A percentile compares a stretch with the other conserved stretches of the same genome.
Evolutionary conservation across 768 basidiomycete genomes (phyloP).

Genomic region (Lentinula sp.): DNA sequence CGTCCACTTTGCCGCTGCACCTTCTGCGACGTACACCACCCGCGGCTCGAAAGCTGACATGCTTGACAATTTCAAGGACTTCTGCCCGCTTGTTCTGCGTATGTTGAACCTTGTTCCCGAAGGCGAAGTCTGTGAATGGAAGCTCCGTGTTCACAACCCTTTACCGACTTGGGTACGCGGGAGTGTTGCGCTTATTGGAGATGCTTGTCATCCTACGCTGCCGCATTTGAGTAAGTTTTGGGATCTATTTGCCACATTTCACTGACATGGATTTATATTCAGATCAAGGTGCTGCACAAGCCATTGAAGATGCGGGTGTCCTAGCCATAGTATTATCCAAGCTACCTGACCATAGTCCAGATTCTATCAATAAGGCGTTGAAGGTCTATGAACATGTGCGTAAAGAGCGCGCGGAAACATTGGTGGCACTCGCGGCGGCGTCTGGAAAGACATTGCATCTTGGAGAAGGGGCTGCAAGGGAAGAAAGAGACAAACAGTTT

Average conservation of each 20-base stretch:
- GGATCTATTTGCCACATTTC: no score
- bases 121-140: conserved; percentile 32
- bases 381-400: conserved; percentile 19
- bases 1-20: conserved; percentile 23
- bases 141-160: conserved; percentile 29
- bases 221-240: neutral
- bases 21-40: conserved; percentile 26
- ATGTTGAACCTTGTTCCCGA: conserved; percentile 26
- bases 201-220: conserved; percentile 26
- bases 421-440: conserved; percentile 15
- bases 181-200: conserved; percentile 26
- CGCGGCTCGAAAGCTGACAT: conserved; percentile 26
- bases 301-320: conserved; percentile 32
- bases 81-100: conserved; percentile 26
- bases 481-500: conserved; percentile 15
- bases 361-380: conserved; percentile 10
- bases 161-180: conserved; percentile 30
- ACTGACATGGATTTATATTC: neutral
- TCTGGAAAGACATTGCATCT: conserved; percentile 12
- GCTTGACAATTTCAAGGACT: conserved; percentile 26
- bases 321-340: conserved; percentile 22
- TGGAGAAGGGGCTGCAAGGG: conserved; percentile 12
- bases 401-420: conserved; percentile 13
- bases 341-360: neutral
- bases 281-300: conserved; percentile 31